Evolutionary conservation across 2,329 filamentous ascomycete genomes (phyloP), one percentile per base, ranked within the genome.

Genomic region (Thyridium curvatum): DNA sequence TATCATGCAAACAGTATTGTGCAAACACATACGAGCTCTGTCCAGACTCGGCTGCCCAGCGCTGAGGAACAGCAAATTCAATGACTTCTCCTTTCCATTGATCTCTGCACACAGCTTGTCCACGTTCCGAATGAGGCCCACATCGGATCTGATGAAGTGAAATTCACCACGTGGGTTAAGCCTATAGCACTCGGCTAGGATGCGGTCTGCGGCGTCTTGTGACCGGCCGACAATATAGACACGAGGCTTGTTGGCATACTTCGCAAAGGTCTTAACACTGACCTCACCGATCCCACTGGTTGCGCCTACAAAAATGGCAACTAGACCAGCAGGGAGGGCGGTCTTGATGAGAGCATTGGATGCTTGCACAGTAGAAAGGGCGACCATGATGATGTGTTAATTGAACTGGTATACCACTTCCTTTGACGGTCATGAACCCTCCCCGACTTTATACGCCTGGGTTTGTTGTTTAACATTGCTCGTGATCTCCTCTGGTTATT

Each of bases 31-130:
- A 65, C 34, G n/a, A 18, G 30, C 29, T 13, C 8, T 15, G 64
- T 38, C 21, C 15, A 44, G 33, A 8, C 33, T 33, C n/a, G 42
- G 34, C 4, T 35, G 30, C 4, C 38, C 40, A 18, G 41, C 38
- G 7, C 37, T 39, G 15, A 43, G 17, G 32, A 44, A 44, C 7
- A 45, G 32, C 2, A 49, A 12, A 26, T 47, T 77, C 42, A 82
- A 63, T 18, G 62, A 62, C 30, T 58, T 54, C 49, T 79, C 75
- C 43, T 66, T 69, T 21, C 54, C 49, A 42, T 57, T 59, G 41
- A 82, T 72, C 37, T 75, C 62, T 7, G 58, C 54, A 51, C 71
- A 76, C 2, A 67, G 61, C 7, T 61, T 53, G 45, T 76, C 71
- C 3, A 75, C 70, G 17, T 62, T 64, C 13, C 50, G 52, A n/a